A percentile compares a stretch with the other conserved stretches of the same genome.
Conservation (phyloP, 192 early-diverging fungal genomes). For the Backusella psychrophila region DNA sequence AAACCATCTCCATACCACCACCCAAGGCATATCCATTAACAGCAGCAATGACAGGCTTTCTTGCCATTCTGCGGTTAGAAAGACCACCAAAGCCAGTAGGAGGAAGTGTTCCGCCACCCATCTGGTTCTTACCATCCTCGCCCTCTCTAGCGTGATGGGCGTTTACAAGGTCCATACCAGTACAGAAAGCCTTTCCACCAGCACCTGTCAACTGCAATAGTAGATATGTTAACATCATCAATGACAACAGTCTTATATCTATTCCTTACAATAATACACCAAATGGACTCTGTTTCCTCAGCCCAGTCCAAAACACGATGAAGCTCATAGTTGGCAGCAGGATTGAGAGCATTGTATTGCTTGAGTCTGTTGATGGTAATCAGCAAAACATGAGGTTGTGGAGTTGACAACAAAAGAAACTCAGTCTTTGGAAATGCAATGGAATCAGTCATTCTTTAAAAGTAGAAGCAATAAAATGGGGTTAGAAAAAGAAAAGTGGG, state of each 20-base stretch:
- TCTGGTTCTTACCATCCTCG: background rate
- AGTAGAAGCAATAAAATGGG: background rate
- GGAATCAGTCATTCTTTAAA: background rate
- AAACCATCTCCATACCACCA: constrained; percentile 39
- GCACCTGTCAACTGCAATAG: constrained; percentile 31
- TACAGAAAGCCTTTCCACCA: constrained; percentile 37
- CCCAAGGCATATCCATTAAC: constrained; percentile 44
- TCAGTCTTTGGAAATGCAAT: constrained; percentile 21
- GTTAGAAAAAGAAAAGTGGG: background rate
- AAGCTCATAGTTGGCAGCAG: constrained; percentile 29
- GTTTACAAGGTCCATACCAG: constrained; percentile 35
- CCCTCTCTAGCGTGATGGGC: constrained; percentile 10
- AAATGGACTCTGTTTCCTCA: constrained; percentile 26
- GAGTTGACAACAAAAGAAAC: constrained; percentile 18
- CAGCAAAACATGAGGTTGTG: constrained; percentile 26
- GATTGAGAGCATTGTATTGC: constrained; percentile 30
- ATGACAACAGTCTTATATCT: background rate
- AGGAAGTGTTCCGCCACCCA: background rate
- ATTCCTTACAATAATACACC: constrained; percentile 32
- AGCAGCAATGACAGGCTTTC: constrained; percentile 46
- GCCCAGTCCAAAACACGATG: constrained; percentile 33
- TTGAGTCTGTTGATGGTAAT: constrained; percentile 40
- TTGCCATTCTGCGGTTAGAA: constrained; percentile 27
- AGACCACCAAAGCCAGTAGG: constrained; percentile 37
- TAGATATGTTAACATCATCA: background rate